Evolutionary conservation across 139 green algal genomes (phyloP), one percentile per base, ranked within the genome.

Genomic region (Dunaliella primolecta): DNA sequence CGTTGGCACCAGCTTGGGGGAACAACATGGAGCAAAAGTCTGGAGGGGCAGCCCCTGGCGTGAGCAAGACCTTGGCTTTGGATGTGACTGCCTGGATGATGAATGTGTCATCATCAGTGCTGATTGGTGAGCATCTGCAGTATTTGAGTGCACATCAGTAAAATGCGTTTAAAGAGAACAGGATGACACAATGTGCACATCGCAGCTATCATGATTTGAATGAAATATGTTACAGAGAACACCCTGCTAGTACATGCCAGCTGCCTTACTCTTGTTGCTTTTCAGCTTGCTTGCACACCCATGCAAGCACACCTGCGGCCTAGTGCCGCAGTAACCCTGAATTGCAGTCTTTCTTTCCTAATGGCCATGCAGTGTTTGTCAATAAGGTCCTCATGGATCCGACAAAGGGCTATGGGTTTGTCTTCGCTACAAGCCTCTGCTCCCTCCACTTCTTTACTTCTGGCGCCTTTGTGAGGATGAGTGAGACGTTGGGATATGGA

Each of bases 371-470:
- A 2, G 91, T 94, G 1, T 94, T 94, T 27, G 89, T 92, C 2
- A 94, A 94, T 82, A 94, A 94, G 72, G 32, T 93, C 15, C 86
- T 94, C 1, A 93, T 94, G 89, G 90, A 91, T 74, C 82, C 87
- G 0, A 88, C 85, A 3, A 87, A 88, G 27, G 91, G 91, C 23
- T 92, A 92, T 80, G 81, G 81, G n/a, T 94, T 94, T 78, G 89
- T 89, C 11, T 94, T 91, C 81, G 91, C 91, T 0, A 92, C 90
- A 1, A 93, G 90, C 2, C 81, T 94, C 36, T 94, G 89, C 30
- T 78, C 91, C 0, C 86, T 94, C 29, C 91, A 94, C 32, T 94
- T 94, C 81, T 81, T 93, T 3, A 70, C 86, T 23, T 91, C 84
- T 32, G 89, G 84, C 0, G 82, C 38, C 0, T 81, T 46, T 31